Base-by-base conservation (phyloP, 2,329 filamentous ascomycete genomes). In the Cyphellophora europaea region DNA sequence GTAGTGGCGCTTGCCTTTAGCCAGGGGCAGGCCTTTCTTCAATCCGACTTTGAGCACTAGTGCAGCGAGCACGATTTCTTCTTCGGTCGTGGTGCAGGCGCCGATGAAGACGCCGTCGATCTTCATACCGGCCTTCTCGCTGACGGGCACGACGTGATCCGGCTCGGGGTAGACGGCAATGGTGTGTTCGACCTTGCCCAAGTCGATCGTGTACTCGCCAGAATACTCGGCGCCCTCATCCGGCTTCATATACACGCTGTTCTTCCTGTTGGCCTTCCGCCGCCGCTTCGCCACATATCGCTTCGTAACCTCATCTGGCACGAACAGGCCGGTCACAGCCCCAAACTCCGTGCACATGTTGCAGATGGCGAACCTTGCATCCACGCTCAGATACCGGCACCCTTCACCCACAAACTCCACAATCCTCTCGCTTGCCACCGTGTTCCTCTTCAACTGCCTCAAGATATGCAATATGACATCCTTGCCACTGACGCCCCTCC, bases 271-370 rank as follows among this genome's bases (percentile, higher is more conserved):
- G 5, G 48, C 48, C 2, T 52, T 44, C n/a, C 48, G 36, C 16
- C 53, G 55, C 8, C 62, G 50, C n/a, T 44, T 38, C 5, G 53
- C 40, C 15, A 66, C 48, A 30, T 58, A 66, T 0, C 48, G 41
- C 1, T 53, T 40, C 0, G 60, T 64, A 3, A 55, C 48, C 10
- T 53, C 41, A 35, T 67, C 63, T 0, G 63, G 54, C 2, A 55
- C 56, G 30, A 64, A 65, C 6, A 66, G 52, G 1, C 62, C 63
- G 0, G 57, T 62, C 19, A 67, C 59, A 4, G 55, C 63, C 2
- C 63, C 63, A 27, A 67, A 61, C 40, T 67, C 61, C 11, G 64
- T 63, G 1, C 55, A 62, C 64, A 68, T 68, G 37, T 69, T 68
- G 13, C 54, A 51, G 33, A 68, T 64, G 1, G 64, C 63, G 46